Evolutionary conservation across 163 green algal genomes (phyloP).

Genomic region (Picocystis sp.): DNA sequence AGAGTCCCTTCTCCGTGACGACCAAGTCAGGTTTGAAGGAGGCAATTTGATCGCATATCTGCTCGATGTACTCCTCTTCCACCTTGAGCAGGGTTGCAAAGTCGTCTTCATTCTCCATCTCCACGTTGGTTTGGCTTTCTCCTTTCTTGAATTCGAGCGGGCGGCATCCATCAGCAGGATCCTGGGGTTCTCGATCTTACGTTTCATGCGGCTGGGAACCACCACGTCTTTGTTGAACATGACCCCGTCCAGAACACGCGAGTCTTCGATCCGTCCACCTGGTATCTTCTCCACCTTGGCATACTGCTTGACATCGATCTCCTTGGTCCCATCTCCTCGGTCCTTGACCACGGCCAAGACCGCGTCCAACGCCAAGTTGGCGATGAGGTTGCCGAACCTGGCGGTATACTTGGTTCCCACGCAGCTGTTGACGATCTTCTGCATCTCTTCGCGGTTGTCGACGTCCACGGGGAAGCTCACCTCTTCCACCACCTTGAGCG

Average conservation of each 20-base stretch:
- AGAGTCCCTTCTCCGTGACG: conserved; percentile 93
- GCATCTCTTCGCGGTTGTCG: conserved; percentile 62
- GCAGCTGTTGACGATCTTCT: conserved; percentile 84
- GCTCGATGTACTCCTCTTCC: conserved; percentile 85
- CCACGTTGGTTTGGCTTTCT: conserved; percentile 97
- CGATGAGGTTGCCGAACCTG: conserved; percentile 84
- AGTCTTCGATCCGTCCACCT: conserved; percentile 84
- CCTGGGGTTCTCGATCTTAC: conserved; percentile 79
- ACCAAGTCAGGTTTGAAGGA: conserved; percentile 94
- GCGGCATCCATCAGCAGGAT: conserved; percentile 96
- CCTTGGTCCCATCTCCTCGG: conserved; percentile 34
- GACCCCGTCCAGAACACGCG: conserved; percentile 64
- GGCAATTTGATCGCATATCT: conserved; percentile 62
- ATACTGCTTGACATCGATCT: conserved; percentile 99
- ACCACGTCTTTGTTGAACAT: conserved; percentile 99
- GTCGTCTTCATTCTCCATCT: conserved; percentile 94
- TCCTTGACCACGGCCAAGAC: conserved; percentile 64
- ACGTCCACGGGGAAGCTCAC: conserved; percentile 82
- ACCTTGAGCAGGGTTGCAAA: conserved; percentile 83
- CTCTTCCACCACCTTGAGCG: conserved; percentile 55
- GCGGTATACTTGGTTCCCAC: conserved; percentile 98
- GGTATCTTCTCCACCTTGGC: conserved; percentile 97
- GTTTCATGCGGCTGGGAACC: conserved; percentile 78
- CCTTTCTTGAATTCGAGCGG: conserved; percentile 99
- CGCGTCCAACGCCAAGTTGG: conserved; percentile 86